Evolutionary conservation across 2,329 filamentous ascomycete genomes (phyloP).

Genomic region (Lachnum nothofagi): DNA sequence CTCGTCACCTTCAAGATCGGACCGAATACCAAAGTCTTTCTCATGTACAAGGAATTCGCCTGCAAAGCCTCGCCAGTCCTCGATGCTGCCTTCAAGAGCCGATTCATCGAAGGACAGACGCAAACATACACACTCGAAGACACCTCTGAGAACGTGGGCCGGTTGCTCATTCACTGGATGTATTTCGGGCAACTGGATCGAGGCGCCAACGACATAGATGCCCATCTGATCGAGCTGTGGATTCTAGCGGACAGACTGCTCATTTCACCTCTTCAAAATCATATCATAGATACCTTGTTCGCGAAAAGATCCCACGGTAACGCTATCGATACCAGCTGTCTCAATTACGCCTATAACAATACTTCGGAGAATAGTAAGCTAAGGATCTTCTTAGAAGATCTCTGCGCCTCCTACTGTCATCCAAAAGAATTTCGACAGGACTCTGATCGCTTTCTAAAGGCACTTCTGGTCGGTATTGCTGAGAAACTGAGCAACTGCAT

Average conservation of each 20-base stretch:
- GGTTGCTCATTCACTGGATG: not conserved
- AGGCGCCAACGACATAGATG: too few species aligned
- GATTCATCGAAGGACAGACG: not conserved
- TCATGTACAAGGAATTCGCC: not conserved
- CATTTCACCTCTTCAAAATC: not conserved
- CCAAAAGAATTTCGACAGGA: too few species aligned
- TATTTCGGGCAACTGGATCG: not conserved
- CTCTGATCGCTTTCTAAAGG: too few species aligned
- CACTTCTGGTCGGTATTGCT: too few species aligned
- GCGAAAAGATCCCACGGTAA: not conserved
- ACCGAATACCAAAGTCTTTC: not conserved
- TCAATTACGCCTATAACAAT: not conserved
- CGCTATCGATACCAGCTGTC: not conserved
- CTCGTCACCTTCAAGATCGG: not conserved
- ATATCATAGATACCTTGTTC: not conserved
- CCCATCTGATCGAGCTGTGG: not conserved
- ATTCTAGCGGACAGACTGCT: not conserved
- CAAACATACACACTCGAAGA: not conserved
- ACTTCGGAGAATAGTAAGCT: not conserved
- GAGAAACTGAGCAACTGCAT: too few species aligned
- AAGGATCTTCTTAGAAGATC: not conserved
- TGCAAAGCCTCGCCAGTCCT: not conserved
- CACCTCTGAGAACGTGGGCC: not conserved
- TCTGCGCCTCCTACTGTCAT: not conserved
- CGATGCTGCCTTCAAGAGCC: not conserved